These are phyloP conservation scores for Trichocladium uniseriatum DNA, from an alignment of 495 filamentous ascomycete species.

Conservation along the genomic window DNA sequence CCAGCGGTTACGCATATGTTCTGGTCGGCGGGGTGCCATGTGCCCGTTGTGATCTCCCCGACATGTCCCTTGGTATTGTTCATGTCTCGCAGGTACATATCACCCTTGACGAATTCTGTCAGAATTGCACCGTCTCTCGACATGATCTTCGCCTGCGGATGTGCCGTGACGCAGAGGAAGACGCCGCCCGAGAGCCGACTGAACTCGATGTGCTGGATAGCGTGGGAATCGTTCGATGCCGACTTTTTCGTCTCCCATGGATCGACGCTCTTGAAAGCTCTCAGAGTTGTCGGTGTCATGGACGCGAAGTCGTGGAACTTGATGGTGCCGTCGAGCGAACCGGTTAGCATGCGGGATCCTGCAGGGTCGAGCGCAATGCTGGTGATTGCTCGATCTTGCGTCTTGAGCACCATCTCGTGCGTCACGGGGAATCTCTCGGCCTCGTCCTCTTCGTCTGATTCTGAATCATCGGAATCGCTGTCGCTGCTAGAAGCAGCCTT, in stretches of 20 bases:
- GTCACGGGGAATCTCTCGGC: slow-evolving; percentile 89
- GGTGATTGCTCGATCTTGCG: slow-evolving; percentile 84
- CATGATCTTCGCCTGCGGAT: slow-evolving; percentile 80
- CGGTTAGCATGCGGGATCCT: slow-evolving; percentile 75
- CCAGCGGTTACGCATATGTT: slow-evolving; percentile 82
- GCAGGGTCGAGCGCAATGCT: slow-evolving; percentile 74
- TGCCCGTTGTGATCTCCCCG: slow-evolving; percentile 75
- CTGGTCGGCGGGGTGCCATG: slow-evolving; percentile 77
- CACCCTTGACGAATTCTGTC: slow-evolving; percentile 86
- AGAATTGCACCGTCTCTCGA: slow-evolving; percentile 77
- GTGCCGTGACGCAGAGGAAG: slow-evolving; percentile 77
- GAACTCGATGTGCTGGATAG: slow-evolving; percentile 78
- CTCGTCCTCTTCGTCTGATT: slow-evolving; percentile 57
- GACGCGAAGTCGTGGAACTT: slow-evolving; percentile 93
- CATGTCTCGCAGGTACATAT: slow-evolving; percentile 96
- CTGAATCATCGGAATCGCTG: slow-evolving; percentile 41
- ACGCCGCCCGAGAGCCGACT: slow-evolving; percentile 72
- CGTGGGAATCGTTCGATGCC: slow-evolving; percentile 65
- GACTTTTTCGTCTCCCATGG: slow-evolving; percentile 69
- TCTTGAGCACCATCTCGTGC: slow-evolving; percentile 84
- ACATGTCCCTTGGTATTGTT: slow-evolving; percentile 95
- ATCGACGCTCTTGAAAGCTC: slow-evolving; percentile 88
- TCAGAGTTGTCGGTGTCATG: slow-evolving; percentile 88
- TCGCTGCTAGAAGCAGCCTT: slow-evolving; percentile 31
- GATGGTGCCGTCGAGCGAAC: slow-evolving; percentile 80